Evolutionary conservation across 192 early-diverging fungal genomes (phyloP).

Genomic region (Chytriomyces hyalinus): DNA sequence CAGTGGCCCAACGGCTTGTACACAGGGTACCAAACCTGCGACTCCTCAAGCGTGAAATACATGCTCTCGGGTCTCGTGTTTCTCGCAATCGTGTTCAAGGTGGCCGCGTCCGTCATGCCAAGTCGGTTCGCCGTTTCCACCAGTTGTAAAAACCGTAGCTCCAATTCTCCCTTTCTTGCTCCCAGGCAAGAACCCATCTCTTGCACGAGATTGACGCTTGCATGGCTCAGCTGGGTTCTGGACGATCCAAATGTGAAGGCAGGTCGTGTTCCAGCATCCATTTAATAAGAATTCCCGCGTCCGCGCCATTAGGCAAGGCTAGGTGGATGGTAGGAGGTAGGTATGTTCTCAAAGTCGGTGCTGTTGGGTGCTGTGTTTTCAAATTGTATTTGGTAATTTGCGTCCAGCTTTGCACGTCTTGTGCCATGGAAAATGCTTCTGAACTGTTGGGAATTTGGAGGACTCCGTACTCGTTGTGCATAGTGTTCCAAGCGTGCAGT

Average conservation of each 20-base stretch:
- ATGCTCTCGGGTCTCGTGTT: constrained; percentile 21
- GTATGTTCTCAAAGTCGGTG: constrained; percentile 21
- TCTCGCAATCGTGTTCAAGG: neutral
- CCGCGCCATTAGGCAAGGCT: constrained; percentile 21
- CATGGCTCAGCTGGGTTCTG: neutral
- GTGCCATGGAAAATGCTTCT: neutral
- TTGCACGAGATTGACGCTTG: neutral
- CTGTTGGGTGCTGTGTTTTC: constrained; percentile 22
- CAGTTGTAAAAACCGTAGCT: constrained; percentile 22
- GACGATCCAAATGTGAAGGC: neutral
- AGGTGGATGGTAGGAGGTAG: constrained; percentile 30
- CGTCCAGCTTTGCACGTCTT: neutral
- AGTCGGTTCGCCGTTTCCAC: constrained; percentile 27
- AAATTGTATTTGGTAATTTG: constrained; percentile 5
- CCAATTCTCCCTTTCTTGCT: neutral
- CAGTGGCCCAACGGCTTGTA: constrained; percentile 20
- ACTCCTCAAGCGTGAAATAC: constrained; percentile 24
- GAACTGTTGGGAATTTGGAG: neutral
- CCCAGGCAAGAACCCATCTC: neutral
- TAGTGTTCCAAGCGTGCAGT: constrained; percentile 16
- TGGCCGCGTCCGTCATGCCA: constrained; percentile 27
- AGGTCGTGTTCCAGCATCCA: constrained; percentile 17
- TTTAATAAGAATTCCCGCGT: constrained; percentile 4
- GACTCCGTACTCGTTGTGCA: neutral
- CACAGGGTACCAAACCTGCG: neutral